phyloP scores from a whole-genome alignment of 768 basidiomycete species.

The Rhizopogon vulgaris region DNA sequence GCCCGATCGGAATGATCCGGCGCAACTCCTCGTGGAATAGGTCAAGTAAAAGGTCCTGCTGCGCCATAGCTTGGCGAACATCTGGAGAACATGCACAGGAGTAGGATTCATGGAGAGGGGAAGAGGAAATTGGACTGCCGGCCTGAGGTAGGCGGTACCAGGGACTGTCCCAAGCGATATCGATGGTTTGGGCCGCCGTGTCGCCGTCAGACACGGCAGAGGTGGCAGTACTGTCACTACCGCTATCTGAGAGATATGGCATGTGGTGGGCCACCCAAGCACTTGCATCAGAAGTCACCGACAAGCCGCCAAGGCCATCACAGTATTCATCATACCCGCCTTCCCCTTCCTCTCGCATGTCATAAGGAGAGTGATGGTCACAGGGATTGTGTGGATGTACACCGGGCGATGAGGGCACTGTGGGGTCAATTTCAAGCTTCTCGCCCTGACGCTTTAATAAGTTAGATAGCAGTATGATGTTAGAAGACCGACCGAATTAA shows the following conservation, averaged over 20 bases:
- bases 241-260: slow-evolving; percentile 11
- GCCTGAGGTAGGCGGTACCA: slow-evolving; percentile 29
- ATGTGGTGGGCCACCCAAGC: slow-evolving; percentile 2
- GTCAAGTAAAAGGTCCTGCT: slow-evolving; percentile 27
- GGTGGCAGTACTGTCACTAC: slow-evolving; percentile 15
- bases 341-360: neutral
- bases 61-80: slow-evolving; percentile 25
- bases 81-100: slow-evolving; percentile 25
- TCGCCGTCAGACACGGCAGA: slow-evolving; percentile 19
- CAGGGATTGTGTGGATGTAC: slow-evolving; percentile 16
- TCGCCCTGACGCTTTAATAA: slow-evolving; percentile 9
- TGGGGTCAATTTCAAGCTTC: slow-evolving; percentile 3
- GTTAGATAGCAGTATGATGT: neutral
- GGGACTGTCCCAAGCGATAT: slow-evolving; percentile 32
- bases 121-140: slow-evolving; percentile 17
- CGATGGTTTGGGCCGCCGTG: slow-evolving; percentile 30
- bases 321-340: neutral
- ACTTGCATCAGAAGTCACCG: neutral
- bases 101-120: slow-evolving; percentile 14
- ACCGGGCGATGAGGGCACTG: neutral
- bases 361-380: neutral
- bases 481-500: slow-evolving; percentile 15
- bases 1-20: slow-evolving; percentile 14
- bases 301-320: neutral
- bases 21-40: slow-evolving; percentile 25